Evolutionary conservation across 75 land plant genomes (phyloP), one percentile per base, ranked within the genome.

Genomic region (Pinus tabuliformis): DNA sequence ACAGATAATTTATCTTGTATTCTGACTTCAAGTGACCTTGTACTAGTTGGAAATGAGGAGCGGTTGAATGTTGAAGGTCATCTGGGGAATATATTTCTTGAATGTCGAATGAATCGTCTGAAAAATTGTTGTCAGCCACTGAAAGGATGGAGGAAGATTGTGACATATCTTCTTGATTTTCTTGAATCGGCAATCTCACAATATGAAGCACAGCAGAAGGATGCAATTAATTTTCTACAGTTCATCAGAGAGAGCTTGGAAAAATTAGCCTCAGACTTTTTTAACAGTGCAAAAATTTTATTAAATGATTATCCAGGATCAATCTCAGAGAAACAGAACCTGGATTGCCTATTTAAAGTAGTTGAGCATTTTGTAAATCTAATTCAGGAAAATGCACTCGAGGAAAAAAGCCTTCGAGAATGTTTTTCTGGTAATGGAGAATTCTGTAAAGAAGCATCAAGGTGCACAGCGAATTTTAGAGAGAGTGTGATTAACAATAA

Each of bases 1-100:
- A 64, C 56, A 21, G 17, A 30, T 12, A 11, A 12, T 0, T 57
- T 4, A 28, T 64, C 37, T 58, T 30, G 66, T 16, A 14, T 28
- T 12, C 1, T 78, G 5, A 52, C 28, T 75, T 15, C 78, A 79
- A n/a, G 58, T 84, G 88, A 92, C 72, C 68, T 94, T 11, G 71
- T 92, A 15, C 45, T 94, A 3, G 78, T 88, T 59, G 97, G 97
- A 11, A 92, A 86, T 76, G 73, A 84, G 68, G 86, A 86, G 6
- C 58, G 83, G 6, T 76, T 92, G 62, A 71, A 71, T 39, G 83
- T 77, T 28, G 78, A 84, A 49, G 77, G 72, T 61, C 77, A 57
- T 45, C 62, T 83, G 75, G 30, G 56, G 49, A 78, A 77, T 20
- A 79, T 92, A 22, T 90, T 78, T 78, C 75, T 92, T 37, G 80